Evolutionary conservation across 495 filamentous ascomycete species (phyloP).

Genomic region (Aspergillus campestris): DNA sequence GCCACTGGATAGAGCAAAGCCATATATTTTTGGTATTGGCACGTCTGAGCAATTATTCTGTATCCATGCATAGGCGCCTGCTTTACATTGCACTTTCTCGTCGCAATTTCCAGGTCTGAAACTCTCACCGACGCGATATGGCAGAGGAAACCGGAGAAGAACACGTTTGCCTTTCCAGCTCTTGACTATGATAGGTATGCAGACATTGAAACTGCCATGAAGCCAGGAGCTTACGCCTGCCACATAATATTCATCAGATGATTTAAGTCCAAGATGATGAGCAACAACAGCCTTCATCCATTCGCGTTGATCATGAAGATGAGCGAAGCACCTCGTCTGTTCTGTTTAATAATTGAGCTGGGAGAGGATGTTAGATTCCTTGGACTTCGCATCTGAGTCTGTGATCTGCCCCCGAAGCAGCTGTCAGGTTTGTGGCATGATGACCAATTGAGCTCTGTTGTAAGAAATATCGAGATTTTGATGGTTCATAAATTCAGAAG

Average conservation of each 20-base stretch:
- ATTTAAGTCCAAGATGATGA: slow-evolving; percentile 15
- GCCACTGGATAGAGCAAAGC: slow-evolving; percentile 25
- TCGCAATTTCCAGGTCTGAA: slow-evolving; percentile 21
- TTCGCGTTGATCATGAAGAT: slow-evolving; percentile 6
- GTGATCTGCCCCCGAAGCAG: slow-evolving; percentile 12
- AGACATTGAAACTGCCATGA: slow-evolving; percentile 28
- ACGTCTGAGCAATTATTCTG: slow-evolving; percentile 23
- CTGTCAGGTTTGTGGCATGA: not conserved
- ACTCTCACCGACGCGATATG: slow-evolving; percentile 25
- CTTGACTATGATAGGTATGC: slow-evolving; percentile 19
- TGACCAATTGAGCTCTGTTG: not conserved
- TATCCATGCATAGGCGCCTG: slow-evolving; percentile 22
- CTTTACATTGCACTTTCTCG: slow-evolving; percentile 26
- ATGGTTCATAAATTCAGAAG: too few relatives aligned
- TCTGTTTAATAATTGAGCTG: slow-evolving; percentile 15
- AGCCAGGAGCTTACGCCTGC: slow-evolving; percentile 19
- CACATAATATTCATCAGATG: slow-evolving; percentile 8
- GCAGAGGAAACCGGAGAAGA: slow-evolving; percentile 26
- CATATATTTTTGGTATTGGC: slow-evolving; percentile 25
- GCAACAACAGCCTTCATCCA: slow-evolving; percentile 11
- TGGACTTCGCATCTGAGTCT: slow-evolving; percentile 12
- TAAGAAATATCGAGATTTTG: too few relatives aligned
- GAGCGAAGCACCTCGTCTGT: slow-evolving; percentile 11
- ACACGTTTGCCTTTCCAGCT: slow-evolving; percentile 5
- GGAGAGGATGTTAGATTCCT: slow-evolving; percentile 19